Evolutionary conservation across 1,139 yeast species (phyloP).

Genomic region (Geotrichum klebahnii): DNA sequence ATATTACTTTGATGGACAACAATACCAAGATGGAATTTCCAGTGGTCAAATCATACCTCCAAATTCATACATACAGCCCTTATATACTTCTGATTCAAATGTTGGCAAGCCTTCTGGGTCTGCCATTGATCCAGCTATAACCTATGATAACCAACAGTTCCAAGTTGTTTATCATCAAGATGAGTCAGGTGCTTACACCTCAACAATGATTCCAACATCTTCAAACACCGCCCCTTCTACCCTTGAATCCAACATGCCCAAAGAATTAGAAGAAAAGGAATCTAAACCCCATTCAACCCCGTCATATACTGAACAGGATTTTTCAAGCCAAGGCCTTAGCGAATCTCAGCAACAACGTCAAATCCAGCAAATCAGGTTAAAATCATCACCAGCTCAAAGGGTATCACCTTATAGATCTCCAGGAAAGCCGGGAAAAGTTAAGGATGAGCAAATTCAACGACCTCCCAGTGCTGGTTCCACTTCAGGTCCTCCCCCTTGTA

Average conservation of each 20-base stretch:
- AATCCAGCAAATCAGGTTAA: neutral
- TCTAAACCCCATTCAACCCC: too few species aligned
- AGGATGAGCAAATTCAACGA: constrained; percentile 1
- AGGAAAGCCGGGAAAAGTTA: neutral
- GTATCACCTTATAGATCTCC: neutral
- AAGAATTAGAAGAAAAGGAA: neutral
- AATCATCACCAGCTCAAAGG: neutral
- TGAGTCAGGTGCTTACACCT: constrained; percentile 6
- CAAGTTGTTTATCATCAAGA: constrained; percentile 19
- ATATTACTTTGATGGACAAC: constrained; percentile 7
- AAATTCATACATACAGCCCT: too few species aligned
- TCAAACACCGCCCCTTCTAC: neutral
- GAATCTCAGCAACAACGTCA: too few species aligned
- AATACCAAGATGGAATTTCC: neutral
- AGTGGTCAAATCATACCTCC: neutral
- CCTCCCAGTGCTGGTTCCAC: neutral
- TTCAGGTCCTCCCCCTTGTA: neutral
- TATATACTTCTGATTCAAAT: too few species aligned
- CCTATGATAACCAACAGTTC: constrained; percentile 17
- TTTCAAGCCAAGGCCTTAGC: too few species aligned
- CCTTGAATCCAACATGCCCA: neutral
- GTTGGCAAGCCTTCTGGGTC: too few species aligned
- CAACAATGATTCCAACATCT: constrained; percentile 13
- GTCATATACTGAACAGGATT: too few species aligned
- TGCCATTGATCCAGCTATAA: constrained; percentile 3